A percentile compares a stretch with the other conserved stretches of the same genome.
Evolutionary conservation across 164 flowering plant species (phyloP).

Genomic region (Umbilicus rupestris): DNA sequence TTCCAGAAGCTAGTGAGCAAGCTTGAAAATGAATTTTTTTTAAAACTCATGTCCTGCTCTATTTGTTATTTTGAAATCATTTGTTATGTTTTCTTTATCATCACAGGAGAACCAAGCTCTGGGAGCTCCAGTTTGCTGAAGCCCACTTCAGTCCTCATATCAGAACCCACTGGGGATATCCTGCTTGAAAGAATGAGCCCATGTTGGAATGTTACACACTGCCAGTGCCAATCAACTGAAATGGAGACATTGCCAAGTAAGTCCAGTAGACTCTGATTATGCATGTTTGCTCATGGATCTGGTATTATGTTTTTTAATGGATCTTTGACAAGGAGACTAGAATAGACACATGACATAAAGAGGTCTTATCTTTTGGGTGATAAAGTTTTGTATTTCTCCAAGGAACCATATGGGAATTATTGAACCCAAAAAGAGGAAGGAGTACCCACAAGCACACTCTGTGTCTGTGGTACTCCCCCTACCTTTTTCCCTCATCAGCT

Average conservation of each 20-base stretch:
- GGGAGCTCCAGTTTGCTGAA: neutral
- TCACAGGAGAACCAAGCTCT: too few relatives aligned
- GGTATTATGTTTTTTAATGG: neutral
- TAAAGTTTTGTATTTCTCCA: slow-evolving; percentile 6
- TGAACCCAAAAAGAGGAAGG: slow-evolving; percentile 1
- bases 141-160: neutral
- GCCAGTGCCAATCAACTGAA: neutral
- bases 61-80: neutral
- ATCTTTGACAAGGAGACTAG: neutral
- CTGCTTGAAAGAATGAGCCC: neutral
- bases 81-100: too few relatives aligned
- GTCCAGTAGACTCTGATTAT: neutral
- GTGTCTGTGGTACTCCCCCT: neutral
- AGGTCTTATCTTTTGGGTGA: slow-evolving; percentile 5
- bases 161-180: neutral
- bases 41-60: neutral
- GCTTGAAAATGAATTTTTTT: neutral
- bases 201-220: neutral
- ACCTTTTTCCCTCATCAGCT: neutral
- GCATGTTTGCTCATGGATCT: neutral
- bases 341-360: slow-evolving; percentile 3
- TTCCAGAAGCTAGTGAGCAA: neutral
- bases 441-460: neutral
- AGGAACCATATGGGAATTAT: slow-evolving; percentile 1
- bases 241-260: neutral